Evolutionary conservation across 2,329 filamentous ascomycete species (phyloP).

Genomic region (Clarireedia paspali): DNA sequence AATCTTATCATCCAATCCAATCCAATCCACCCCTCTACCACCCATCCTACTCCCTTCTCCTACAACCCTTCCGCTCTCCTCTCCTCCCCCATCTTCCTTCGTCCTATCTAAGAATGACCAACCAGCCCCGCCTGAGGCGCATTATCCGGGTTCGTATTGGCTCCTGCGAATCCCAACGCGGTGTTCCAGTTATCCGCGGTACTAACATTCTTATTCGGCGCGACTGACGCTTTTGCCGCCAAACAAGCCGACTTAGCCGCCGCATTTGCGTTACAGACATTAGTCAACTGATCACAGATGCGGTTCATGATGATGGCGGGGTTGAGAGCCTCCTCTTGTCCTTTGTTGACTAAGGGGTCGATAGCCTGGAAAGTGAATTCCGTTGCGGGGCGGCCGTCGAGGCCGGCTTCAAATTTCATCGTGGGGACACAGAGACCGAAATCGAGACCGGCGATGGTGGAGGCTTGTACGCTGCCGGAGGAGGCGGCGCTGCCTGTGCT

Average conservation of each 20-base stretch:
- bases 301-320: conserved; percentile 68
- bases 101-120: conserved; percentile 19
- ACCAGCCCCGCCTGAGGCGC: conserved; percentile 25
- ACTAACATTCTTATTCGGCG: conserved; percentile 39
- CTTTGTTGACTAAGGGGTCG: conserved; percentile 51
- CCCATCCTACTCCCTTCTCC: neutral
- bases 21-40: neutral
- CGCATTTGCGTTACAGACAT: conserved; percentile 56
- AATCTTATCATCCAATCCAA: neutral
- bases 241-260: conserved; percentile 48
- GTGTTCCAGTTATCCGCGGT: conserved; percentile 40
- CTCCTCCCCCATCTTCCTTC: neutral
- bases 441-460: conserved; percentile 33
- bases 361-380: conserved; percentile 64
- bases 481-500: conserved; percentile 12
- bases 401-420: conserved; percentile 49
- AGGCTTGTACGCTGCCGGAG: conserved; percentile 19
- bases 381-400: conserved; percentile 40
- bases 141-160: conserved; percentile 26
- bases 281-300: conserved; percentile 61
- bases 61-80: neutral
- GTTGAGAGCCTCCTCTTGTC: conserved; percentile 61
- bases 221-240: conserved; percentile 44
- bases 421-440: conserved; percentile 43
- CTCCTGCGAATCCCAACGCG: conserved; percentile 31